Evolutionary conservation across 208 protist genomes (phyloP), one percentile per base, ranked within the genome.

Genomic region (Phytomonas sp.): DNA sequence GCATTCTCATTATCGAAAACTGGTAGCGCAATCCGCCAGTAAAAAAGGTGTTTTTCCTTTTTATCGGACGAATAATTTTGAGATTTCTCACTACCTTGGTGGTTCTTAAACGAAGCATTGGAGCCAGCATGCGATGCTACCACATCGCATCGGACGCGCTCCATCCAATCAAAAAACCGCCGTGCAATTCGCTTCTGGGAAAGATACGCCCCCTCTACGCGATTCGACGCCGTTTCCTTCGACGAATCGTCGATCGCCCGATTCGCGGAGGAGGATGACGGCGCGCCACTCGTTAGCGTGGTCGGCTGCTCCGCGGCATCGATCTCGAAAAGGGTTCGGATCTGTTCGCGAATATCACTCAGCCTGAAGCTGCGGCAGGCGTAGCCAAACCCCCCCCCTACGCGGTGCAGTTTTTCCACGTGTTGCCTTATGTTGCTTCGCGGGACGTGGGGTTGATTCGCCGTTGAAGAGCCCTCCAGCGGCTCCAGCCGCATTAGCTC

Each of bases 21-120:
- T 4, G 79, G 79, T 4, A 83, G 34, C 29, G 71, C 60, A 29
- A 83, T 71, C 1, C 79, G 69, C 79, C 79, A 83, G 67, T 80
- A 83, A 26, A 31, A 13, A 6, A 70, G 26, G 20, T 20, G 46
- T 6, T 20, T 26, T 26, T 23, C 0, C 1, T 26, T 26, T 17
- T 5, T 26, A 0, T 6, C 23, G 26, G 20, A 26, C 0, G 46
- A 56, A 56, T 0, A 0, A 26, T 26, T 56, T 23, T 7, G 0
- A 26, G 20, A 26, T 5, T 56, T 26, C 20, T 56, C 46, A 5
- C 20, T 4, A 23, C 20, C 46, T 11, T 23, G 8, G 46, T 26
- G 23, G 13, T 23, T 5, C 20, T 23, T 26, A 5, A 23, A 6
- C 17, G 23, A 26, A 56, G 13, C 2, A 11, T 23, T 5, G 4